Percentiles rank a stretch among this genome's conserved stretches.
Conservation (phyloP, 257 asterid species). For the Primulina huaijiensis region DNA sequence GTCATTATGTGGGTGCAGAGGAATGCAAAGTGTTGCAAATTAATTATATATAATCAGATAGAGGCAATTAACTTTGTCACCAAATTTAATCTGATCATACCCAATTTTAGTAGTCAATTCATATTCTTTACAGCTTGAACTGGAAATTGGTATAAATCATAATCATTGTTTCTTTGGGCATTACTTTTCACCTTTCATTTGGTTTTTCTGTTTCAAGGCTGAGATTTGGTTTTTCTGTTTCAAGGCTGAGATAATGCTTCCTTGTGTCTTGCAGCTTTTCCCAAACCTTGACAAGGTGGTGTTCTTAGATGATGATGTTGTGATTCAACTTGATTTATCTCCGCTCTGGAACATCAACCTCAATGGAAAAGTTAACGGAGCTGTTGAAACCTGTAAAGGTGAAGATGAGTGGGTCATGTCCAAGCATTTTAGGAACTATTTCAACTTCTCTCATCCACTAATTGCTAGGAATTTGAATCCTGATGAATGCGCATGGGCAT, state of each 20-base stretch:
- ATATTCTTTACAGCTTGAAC: conserved; percentile 12
- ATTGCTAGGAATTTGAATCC: conserved; percentile 76
- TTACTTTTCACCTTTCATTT: conserved; percentile 16
- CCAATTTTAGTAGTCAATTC: conserved; percentile 7
- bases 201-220: conserved; percentile 21
- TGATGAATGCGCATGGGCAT: conserved; percentile 97
- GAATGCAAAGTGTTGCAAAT: neutral
- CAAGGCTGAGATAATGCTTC: conserved; percentile 9
- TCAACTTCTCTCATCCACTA: conserved; percentile 92
- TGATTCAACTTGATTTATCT: conserved; percentile 77
- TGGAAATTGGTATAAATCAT: neutral
- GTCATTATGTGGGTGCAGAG: conserved; percentile 2
- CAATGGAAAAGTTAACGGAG: conserved; percentile 87
- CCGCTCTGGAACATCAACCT: conserved; percentile 85
- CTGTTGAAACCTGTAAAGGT: conserved; percentile 94
- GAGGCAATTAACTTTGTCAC: conserved; percentile 18
- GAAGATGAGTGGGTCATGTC: conserved; percentile 97
- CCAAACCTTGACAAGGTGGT: conserved; percentile 89
- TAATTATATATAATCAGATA: conserved; percentile 10
- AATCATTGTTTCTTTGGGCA: conserved; percentile 8
- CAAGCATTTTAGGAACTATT: conserved; percentile 74
- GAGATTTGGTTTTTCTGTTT: conserved; percentile 19
- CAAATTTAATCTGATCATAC: neutral
- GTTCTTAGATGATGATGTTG: conserved; percentile 90
- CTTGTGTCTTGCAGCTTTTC: conserved; percentile 61